A percentile compares a stretch with the other conserved stretches of the same genome.
These are phyloP conservation scores for Rhodotorula sp. DNA, from an alignment of 1,284 basidiomycete species.

Conservation along the genomic window DNA sequence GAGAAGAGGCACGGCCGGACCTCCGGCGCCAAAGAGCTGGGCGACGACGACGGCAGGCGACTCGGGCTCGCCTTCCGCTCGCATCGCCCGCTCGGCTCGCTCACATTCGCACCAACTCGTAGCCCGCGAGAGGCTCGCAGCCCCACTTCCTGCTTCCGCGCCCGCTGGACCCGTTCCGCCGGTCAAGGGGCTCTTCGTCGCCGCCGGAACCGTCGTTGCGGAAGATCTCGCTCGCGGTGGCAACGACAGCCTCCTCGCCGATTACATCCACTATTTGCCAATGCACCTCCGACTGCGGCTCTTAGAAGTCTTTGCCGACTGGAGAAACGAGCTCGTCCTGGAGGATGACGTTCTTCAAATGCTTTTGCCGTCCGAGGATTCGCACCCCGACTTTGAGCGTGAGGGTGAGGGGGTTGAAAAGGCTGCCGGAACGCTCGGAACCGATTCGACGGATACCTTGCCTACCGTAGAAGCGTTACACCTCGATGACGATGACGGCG, in stretches of 20 bases:
- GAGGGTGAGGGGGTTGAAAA: neutral
- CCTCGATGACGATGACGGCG: neutral
- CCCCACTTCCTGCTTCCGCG: neutral
- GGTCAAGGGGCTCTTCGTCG: neutral
- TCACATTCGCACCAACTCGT: neutral
- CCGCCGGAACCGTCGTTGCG: conserved; percentile 11
- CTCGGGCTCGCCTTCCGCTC: neutral
- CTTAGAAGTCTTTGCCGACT: conserved; percentile 24
- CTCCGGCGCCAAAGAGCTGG: conserved; percentile 18
- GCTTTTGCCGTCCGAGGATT: neutral
- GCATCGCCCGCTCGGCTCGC: neutral
- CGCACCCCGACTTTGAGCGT: neutral
- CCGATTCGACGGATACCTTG: too few species aligned
- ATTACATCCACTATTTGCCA: conserved; percentile 21
- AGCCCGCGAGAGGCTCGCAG: conserved; percentile 3
- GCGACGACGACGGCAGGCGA: neutral
- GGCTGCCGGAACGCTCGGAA: too few species aligned
- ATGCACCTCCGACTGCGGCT: conserved; percentile 14
- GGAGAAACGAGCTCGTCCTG: conserved; percentile 4
- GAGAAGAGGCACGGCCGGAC: conserved; percentile 12
- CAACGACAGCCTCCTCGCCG: conserved; percentile 13
- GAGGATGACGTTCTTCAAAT: neutral
- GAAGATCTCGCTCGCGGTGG: conserved; percentile 7
- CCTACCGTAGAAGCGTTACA: too few species aligned
- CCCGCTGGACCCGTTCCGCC: neutral